Base-by-base conservation (phyloP, 2,329 filamentous ascomycete species). In the Cercospora canescens region DNA sequence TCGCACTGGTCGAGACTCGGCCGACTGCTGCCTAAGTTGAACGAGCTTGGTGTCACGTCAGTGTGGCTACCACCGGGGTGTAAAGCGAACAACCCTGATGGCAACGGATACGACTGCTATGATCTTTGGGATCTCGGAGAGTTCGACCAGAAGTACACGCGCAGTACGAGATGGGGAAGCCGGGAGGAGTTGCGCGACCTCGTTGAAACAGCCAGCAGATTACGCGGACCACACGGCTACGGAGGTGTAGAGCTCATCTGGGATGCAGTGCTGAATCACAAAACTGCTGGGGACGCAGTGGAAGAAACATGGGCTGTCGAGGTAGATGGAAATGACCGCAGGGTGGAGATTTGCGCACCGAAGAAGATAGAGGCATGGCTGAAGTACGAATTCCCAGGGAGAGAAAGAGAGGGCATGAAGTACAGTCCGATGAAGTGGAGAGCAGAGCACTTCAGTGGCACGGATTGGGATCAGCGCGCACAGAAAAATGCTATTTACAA, bases 191-290 rank as follows among this genome's bases (percentile, higher is more conserved):
- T 92, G 16, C 69, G 85, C 2, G 79, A 81, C 18, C 76, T 92
- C 56, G 78, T 81, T 2, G 76, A 81, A 21, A 77, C 79, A 12
- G 88, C 88, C 0, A 80, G 84, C 59, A 78, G 83, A 39, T 11
- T 62, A 32, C 57, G 39, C 28, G 57, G 57, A 26, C 48, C 30
- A 28, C 70, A 83, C 26, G 65, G 62, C 4, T 41, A 58, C 52
- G 54, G 48, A 30, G 85, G 84, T 0, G 80, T 92, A 8, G 83
- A 84, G 0, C 72, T 91, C 0, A 84, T 90, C 70, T 92, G 88
- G 83, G 90, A 92, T 75, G 87, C 88, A 1, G 89, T 93, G 6
- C 79, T 92, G 52, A 92, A 91, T 72, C 90, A 92, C 75, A 91
- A 90, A 75, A 88, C 89, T 2, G 89, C 85, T 2, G 89, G 88